Evolutionary conservation across 2,329 filamentous ascomycete species (phyloP).

Genomic region (Phialophora tarda): DNA sequence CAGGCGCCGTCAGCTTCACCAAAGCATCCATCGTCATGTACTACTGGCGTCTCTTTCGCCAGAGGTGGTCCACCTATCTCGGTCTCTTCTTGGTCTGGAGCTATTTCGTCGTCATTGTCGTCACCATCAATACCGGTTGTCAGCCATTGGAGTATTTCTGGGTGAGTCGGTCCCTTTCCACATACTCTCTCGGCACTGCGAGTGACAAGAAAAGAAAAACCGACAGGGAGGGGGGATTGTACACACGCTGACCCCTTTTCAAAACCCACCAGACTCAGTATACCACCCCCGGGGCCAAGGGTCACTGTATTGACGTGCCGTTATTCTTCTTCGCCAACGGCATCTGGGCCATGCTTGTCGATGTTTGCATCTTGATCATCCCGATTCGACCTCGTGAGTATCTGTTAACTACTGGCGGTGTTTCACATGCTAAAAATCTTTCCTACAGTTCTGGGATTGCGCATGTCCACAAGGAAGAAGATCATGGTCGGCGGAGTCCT

Average conservation of each 20-base stretch:
- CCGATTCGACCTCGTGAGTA: slow-evolving; percentile 17
- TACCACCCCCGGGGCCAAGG: slow-evolving; percentile 16
- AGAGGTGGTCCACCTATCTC: slow-evolving; percentile 17
- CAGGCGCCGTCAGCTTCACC: slow-evolving; percentile 20
- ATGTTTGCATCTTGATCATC: slow-evolving; percentile 20
- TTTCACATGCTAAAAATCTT: slow-evolving; percentile 14
- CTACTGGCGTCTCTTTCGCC: slow-evolving; percentile 19
- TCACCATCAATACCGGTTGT: slow-evolving; percentile 18
- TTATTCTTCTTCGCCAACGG: slow-evolving; percentile 21
- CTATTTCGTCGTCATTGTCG: slow-evolving; percentile 18
- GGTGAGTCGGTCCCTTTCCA: slow-evolving; percentile 8
- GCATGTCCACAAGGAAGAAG: slow-evolving; percentile 17
- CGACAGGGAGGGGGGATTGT: slow-evolving; percentile 9
- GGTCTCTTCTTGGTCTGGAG: slow-evolving; percentile 19
- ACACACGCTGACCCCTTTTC: slow-evolving; percentile 13
- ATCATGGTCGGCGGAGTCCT: slow-evolving; percentile 15
- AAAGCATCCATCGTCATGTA: slow-evolving; percentile 20
- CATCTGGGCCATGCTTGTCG: slow-evolving; percentile 21
- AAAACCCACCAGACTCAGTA: slow-evolving; percentile 17
- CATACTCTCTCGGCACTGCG: not conserved
- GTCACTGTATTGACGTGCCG: slow-evolving; percentile 17
- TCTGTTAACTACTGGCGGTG: slow-evolving; percentile 1
- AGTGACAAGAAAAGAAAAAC: slow-evolving; percentile 17
- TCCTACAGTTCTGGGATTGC: slow-evolving; percentile 15
- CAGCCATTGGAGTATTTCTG: slow-evolving; percentile 18